phyloP scores from a whole-genome alignment of 768 basidiomycete genomes.

The Amanita rimosa region DNA sequence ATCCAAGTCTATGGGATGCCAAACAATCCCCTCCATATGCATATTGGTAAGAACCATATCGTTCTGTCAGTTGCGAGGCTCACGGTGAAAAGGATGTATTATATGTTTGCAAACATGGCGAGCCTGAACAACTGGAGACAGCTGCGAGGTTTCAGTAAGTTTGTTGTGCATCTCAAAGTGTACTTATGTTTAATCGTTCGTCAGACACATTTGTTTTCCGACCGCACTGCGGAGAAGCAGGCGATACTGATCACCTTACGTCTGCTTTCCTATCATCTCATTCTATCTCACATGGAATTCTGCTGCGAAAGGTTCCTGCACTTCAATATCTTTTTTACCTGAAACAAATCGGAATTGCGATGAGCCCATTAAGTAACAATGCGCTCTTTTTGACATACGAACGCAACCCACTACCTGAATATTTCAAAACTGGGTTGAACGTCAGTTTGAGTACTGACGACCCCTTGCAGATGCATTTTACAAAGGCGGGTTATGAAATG shows the following conservation, averaged over 20 bases:
- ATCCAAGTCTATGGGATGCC: conserved; percentile 83
- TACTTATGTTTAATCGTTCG: neutral
- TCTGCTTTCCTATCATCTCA: conserved; percentile 95
- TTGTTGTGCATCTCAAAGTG: neutral
- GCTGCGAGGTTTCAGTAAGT: conserved; percentile 82
- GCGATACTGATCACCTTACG: conserved; percentile 94
- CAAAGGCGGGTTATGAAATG: conserved; percentile 49
- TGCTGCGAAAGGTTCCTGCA: conserved; percentile 94
- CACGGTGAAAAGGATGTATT: conserved; percentile 64
- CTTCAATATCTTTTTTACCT: conserved; percentile 96
- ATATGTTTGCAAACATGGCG: conserved; percentile 95
- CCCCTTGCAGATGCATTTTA: conserved; percentile 96
- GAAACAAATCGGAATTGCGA: conserved; percentile 96
- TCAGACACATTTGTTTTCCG: conserved; percentile 93
- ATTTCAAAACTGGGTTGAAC: conserved; percentile 93
- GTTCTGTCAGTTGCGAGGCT: neutral
- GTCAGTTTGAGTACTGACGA: conserved; percentile 95
- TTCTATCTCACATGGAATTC: conserved; percentile 98
- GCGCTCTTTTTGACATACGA: conserved; percentile 95
- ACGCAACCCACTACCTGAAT: conserved; percentile 92
- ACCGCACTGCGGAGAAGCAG: conserved; percentile 96
- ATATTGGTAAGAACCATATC: conserved; percentile 56
- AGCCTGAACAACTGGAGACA: conserved; percentile 92
- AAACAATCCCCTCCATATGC: conserved; percentile 88
- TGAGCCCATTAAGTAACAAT: conserved; percentile 98